Percentiles rank a stretch among this genome's conserved stretches.
Evolutionary conservation across 192 early-diverging fungal genomes (phyloP).

Genomic region (Endogone sp.): DNA sequence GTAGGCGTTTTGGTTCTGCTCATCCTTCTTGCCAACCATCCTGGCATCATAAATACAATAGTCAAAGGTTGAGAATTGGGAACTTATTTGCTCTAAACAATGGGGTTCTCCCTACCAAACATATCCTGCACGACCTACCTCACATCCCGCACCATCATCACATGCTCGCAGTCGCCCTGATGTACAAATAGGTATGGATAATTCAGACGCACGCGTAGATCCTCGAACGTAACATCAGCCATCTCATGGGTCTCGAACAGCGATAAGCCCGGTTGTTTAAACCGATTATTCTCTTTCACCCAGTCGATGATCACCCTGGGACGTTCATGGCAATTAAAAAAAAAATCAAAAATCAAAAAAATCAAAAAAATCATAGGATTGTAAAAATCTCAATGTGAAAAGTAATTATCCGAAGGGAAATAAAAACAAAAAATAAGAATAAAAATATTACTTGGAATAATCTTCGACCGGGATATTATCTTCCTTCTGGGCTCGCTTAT

Average conservation of each 20-base stretch:
- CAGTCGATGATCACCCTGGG: slow-evolving; percentile 65
- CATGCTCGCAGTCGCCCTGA: slow-evolving; percentile 77
- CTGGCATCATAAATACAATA: background rate
- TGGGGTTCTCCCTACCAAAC: background rate
- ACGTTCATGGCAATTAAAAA: background rate
- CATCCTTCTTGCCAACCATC: slow-evolving; percentile 37
- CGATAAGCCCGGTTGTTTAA: slow-evolving; percentile 39
- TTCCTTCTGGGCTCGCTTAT: slow-evolving; percentile 54
- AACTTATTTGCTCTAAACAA: no score
- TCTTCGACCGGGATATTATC: background rate
- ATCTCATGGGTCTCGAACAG: slow-evolving; percentile 48
- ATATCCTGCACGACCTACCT: slow-evolving; percentile 39
- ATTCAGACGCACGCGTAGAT: slow-evolving; percentile 59
- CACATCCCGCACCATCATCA: slow-evolving; percentile 61
- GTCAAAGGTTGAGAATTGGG: no score
- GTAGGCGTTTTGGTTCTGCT: slow-evolving; percentile 43
- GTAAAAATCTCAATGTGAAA: no score
- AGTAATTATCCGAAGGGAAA: background rate
- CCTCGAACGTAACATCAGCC: slow-evolving; percentile 56
- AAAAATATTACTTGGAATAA: background rate
- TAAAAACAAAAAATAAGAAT: background rate
- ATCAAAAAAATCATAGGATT: background rate
- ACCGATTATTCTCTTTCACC: slow-evolving; percentile 51
- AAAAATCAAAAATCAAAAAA: background rate
- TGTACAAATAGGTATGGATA: slow-evolving; percentile 72